Base-by-base conservation (phyloP, 2,329 filamentous ascomycete genomes). In the Paecilomyces formosus region DNA sequence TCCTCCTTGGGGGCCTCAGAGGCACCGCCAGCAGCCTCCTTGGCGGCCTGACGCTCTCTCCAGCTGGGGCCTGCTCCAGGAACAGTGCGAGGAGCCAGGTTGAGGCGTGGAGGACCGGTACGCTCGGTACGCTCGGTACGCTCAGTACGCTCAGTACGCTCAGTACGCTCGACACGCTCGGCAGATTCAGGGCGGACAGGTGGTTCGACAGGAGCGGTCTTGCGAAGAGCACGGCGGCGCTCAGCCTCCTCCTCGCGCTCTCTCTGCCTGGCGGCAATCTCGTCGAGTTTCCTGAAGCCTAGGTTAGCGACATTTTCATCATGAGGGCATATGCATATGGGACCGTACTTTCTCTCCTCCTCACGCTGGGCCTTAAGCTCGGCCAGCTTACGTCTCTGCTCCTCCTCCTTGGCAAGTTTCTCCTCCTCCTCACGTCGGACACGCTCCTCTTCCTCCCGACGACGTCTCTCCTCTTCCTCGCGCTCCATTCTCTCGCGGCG, bases 161-260 rank as follows among this genome's bases (percentile, higher is more conserved):
- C 79, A 58, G 77, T 72, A 26, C 24, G 24, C 24, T 26, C 79
- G 58, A 64, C 70, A 54, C 74, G 71, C 62, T 84, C 79, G 58
- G 77, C 72, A 26, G 82, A 79, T 35, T 83, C 80, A 56, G 78
- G 72, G 61, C 80, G 79, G 53, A 78, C 74, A 55, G 76, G 68
- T 54, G 76, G 74, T n/a, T 72, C 71, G 61, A 69, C 61, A 63
- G 63, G 70, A 65, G 77, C 78, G 68, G 83, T 83, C 76, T 85
- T 90, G 74, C 85, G 85, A 60, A 82, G 87, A 69, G 82, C 85
- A 73, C 84, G 85, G 66, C 88, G 85, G 64, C 88, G 88, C 76
- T 92, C 85, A 15, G 91, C 92, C 74, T 96, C 92, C 67, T 94
- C 92, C 74, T 96, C 92, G 73, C 90, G 87, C 70, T 91, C 85